These are phyloP conservation scores for Verticillium isaacii DNA, from an alignment of 2,329 filamentous ascomycete species.

Conservation along the genomic window DNA sequence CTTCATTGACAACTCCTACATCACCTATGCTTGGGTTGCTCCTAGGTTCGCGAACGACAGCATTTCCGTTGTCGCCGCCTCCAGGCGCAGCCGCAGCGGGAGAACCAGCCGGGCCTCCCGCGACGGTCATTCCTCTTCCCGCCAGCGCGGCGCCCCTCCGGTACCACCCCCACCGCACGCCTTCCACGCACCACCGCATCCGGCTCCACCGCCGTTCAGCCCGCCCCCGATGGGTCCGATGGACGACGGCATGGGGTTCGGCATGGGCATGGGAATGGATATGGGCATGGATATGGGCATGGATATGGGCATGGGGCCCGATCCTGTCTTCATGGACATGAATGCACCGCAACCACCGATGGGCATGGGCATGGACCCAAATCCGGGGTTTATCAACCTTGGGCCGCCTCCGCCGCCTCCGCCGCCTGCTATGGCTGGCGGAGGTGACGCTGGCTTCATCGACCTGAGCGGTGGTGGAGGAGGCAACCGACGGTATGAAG, in stretches of 20 bases:
- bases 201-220: neutral
- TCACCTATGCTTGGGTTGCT: slow-evolving; percentile 8
- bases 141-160: slow-evolving; percentile 3
- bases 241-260: neutral
- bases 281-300: slow-evolving; percentile 1
- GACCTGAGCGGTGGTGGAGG: slow-evolving; percentile 6
- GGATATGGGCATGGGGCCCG: neutral
- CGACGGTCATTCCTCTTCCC: neutral
- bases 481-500: slow-evolving; percentile 7
- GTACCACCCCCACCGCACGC: neutral
- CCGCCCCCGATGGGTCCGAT: neutral
- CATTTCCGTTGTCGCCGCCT: slow-evolving; percentile 7
- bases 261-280: neutral
- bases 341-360: neutral
- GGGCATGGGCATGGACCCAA: neutral
- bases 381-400: neutral
- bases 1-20: slow-evolving; percentile 6
- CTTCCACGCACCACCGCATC: neutral
- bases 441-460: slow-evolving; percentile 9
- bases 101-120: slow-evolving; percentile 3
- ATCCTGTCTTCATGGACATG: slow-evolving; percentile 1
- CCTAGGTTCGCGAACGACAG: slow-evolving; percentile 11
- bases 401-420: neutral
- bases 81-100: slow-evolving; percentile 6
- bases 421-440: neutral